Evolutionary conservation across 768 basidiomycete genomes (phyloP), one percentile per base, ranked within the genome.

Genomic region (Panellus pusillus): DNA sequence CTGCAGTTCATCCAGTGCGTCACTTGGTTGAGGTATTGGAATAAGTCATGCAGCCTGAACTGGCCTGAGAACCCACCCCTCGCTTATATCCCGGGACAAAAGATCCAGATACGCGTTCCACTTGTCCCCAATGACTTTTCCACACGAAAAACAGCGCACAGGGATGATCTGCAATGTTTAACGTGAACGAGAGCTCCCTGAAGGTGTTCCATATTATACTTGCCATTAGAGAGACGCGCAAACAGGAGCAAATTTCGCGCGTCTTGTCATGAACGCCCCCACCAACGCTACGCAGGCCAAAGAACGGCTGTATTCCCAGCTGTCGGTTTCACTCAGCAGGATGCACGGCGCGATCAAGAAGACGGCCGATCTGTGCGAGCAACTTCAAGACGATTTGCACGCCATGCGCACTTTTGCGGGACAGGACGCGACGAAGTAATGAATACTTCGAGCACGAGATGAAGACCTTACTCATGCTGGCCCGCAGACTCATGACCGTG

Each of bases 51-150:
- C 29, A 5, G 19, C 7, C 24, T 35, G 6, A 31, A 46, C n/a
- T 17, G 19, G 31, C 43, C 45, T 9, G 46, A 36, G 42, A 24
- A 74, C 88, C 60, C 63, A 95, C 95, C 94, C 94, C 78, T 98
- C 95, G 60, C 81, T 85, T 72, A 84, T 82, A 62, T 91, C 93
- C 52, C 82, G 81, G 32, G 86, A 82, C 55, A 97, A 75, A 39
- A 95, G 73, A 63, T 88, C 85, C 35, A 97, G 73, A 69, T 97
- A 98, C 18, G 81, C 79, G 53, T 83, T 87, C 95, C 96, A 98
- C 61, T 97, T 91, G 76, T 98, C 93, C 44, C 96, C 93, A 38
- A 98, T 87, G 57, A 98, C 94, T 72, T 98, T 98, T 41, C 96
- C 96, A 66, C 93, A 96, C 14, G 94, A 93, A 67, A 97, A 97